Base-by-base conservation (phyloP, 2,329 filamentous ascomycete genomes). In the Ophiocordyceps australis region DNA sequence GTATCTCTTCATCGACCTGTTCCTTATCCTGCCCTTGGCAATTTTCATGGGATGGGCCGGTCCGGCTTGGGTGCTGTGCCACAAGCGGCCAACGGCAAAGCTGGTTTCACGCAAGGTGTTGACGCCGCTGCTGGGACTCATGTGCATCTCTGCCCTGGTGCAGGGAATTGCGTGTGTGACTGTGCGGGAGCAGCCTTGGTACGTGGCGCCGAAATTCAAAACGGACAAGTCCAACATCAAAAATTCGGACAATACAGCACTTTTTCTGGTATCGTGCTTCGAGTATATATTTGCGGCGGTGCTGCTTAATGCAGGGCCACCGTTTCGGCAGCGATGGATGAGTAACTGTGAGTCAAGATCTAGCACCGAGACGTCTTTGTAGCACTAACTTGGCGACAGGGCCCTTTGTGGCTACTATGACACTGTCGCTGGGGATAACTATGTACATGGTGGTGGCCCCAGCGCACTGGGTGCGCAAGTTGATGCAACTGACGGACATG, bases 11-110 rank as follows among this genome's bases (percentile, higher is more conserved):
- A 95, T 98, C 42, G 89, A 98, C 40, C 62, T 98, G 10, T 59
- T 77, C 4, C 69, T 98, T 29, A 98, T 98, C 42, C 59, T 98
- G 4, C 89, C 89, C 5, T 92, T 98, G 39, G 89, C 89, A 14
- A 81, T 98, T 31, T 95, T 95, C 48, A 98, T 98, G 89, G 85
- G 89, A 37, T 95, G 91, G 89, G 82, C 80, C 14, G 83, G 79
- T 5, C 78, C 91, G 2, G 82, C 76, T 42, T 72, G 73, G 3
- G 59, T 65, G 20, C 65, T 98, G 10, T 78, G 72, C 38, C 70
- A 65, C 30, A 98, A 95, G 50, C 66, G 83, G 19, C 89, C 89
- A 4, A 95, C 83, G 1, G 85, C 89, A 11, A 79, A 86, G 39
- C 65, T 98, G 5, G 86, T 98, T 2, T 91, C 80, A 2, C 67